Base-by-base conservation (phyloP, 1,284 basidiomycete genomes). In the Vanrija pseudolonga region DNA sequence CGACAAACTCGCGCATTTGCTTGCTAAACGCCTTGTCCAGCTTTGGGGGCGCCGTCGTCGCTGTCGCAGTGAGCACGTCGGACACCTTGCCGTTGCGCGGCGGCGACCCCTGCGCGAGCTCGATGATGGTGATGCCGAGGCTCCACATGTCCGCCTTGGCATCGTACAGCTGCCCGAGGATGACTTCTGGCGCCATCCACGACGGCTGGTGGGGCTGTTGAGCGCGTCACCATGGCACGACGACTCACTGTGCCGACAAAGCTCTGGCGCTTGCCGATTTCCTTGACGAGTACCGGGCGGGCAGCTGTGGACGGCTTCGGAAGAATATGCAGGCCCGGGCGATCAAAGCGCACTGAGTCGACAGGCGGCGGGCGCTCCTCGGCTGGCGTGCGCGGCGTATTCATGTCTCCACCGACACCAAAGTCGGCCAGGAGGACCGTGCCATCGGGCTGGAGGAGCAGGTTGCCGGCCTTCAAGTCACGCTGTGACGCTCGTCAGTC, bases 131-230 rank as follows among this genome's bases (percentile, higher is more conserved):
- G 66, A 98, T 93, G 4, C 94, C 94, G 55, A 98, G 78, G 72
- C 89, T 92, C 94, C 94, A 98, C 37, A 98, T 91, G 69, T 98
- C 95, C 5, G 94, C 94, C 71, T 92, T 95, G 42, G 87, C 87
- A 68, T 98, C 93, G 74, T 98, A 97, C 32, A 85, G 82, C 37
- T 89, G 85, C 6, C 87, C 84, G 19, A 85, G 83, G 14, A 95
- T 87, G 9, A 98, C 89, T 73, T 98, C 95, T 0, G 94, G 94
- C 0, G 94, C 94, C 95, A 98, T 98, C 93, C 94, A 98, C 66
- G 91, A 89, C 0, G 93, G 94, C 71, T 72, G 47, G 22, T n/a
- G n/a, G 12, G 12, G 4, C 14, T 44, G 15, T 18, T 15, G 17
- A 39, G 11, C 38, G 26, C n/a, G 37, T 8, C 14, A 11, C 3